Conservation (phyloP, 2,329 filamentous ascomycete species). For the Penicillium polonicum region DNA sequence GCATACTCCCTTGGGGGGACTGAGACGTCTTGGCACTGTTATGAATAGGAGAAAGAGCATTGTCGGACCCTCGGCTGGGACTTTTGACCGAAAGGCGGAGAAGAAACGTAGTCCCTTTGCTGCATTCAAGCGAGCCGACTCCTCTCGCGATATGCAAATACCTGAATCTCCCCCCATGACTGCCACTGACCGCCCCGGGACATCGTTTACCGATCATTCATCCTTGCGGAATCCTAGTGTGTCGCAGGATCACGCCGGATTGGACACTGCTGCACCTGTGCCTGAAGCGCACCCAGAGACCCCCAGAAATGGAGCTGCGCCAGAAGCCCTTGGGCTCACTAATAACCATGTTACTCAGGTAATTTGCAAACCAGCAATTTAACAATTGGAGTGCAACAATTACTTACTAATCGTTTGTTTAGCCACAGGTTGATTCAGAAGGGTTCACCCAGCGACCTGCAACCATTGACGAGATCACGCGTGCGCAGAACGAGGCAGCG, state of each 20-base stretch:
- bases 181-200: slow-evolving; percentile 33
- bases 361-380: slow-evolving; percentile 12
- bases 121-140: slow-evolving; percentile 44
- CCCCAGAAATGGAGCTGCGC: slow-evolving; percentile 31
- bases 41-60: slow-evolving; percentile 49
- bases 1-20: slow-evolving; percentile 44
- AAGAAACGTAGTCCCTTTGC: slow-evolving; percentile 47
- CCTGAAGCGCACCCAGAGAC: slow-evolving; percentile 22
- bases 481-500: slow-evolving; percentile 46
- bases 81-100: slow-evolving; percentile 32
- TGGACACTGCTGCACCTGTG: slow-evolving; percentile 20
- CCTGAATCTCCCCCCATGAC: slow-evolving; percentile 34
- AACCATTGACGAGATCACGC: slow-evolving; percentile 46
- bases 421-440: slow-evolving; percentile 41
- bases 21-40: slow-evolving; percentile 49
- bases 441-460: slow-evolving; percentile 43
- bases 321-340: slow-evolving; percentile 21
- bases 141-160: slow-evolving; percentile 39
- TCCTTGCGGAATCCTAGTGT: slow-evolving; percentile 28
- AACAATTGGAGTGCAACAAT: neutral
- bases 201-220: slow-evolving; percentile 31
- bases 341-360: slow-evolving; percentile 25
- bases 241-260: slow-evolving; percentile 25
- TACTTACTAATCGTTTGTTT: slow-evolving; percentile 11
- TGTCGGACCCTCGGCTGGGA: slow-evolving; percentile 34